Evolutionary conservation across 768 basidiomycete species (phyloP).

Genomic region (Trichaptum fuscoviolaceum): DNA sequence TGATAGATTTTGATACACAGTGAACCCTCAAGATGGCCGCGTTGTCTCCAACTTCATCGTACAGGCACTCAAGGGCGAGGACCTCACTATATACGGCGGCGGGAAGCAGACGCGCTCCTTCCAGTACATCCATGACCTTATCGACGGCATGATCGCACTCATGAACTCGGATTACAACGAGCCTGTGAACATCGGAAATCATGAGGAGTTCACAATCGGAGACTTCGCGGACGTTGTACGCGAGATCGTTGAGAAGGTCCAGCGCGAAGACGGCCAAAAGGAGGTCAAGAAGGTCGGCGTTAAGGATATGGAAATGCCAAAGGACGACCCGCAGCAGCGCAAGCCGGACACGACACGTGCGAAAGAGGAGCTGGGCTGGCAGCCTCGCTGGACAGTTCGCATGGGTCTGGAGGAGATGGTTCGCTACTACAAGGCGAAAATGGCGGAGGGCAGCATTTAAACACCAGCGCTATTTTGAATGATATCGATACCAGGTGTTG

Average conservation of each 20-base stretch:
- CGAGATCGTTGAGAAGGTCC: conserved; percentile 89
- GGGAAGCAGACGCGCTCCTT: conserved; percentile 92
- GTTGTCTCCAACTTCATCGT: conserved; percentile 99
- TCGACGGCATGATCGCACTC: conserved; percentile 86
- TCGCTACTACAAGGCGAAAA: conserved; percentile 85
- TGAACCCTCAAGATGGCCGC: conserved; percentile 96
- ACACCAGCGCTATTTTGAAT: not conserved
- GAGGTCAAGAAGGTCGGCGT: conserved; percentile 50
- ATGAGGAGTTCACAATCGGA: conserved; percentile 93
- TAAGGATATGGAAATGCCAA: conserved; percentile 70
- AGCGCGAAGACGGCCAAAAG: conserved; percentile 69
- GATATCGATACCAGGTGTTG: conserved; percentile 2
- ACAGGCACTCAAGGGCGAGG: conserved; percentile 91
- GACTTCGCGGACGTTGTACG: conserved; percentile 92
- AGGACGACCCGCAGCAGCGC: conserved; percentile 92
- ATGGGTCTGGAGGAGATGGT: conserved; percentile 97
- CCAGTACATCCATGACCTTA: conserved; percentile 97
- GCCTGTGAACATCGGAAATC: conserved; percentile 94
- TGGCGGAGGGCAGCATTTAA: conserved; percentile 78
- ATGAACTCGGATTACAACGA: conserved; percentile 95
- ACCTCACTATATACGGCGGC: conserved; percentile 96
- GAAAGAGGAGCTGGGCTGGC: conserved; percentile 79
- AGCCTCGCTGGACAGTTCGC: conserved; percentile 87
- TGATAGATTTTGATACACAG: conserved; percentile 28
- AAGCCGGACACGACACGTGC: conserved; percentile 91